Evolutionary conservation across 345 rosid species (phyloP), one percentile per base, ranked within the genome.

Genomic region (Arabidopsis arenosa): DNA sequence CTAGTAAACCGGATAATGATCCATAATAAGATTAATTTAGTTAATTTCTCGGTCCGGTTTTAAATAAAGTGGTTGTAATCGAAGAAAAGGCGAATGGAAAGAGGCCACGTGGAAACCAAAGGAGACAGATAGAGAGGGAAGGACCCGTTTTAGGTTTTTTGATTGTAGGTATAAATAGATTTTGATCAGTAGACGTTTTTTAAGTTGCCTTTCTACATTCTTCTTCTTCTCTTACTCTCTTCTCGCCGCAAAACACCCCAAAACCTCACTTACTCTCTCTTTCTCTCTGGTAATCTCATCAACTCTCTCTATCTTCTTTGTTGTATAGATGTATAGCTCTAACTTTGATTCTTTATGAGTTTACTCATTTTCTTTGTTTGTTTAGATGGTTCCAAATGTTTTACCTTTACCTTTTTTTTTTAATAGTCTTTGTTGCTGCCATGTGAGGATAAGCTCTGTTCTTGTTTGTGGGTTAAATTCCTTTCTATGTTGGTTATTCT

Each of bases 191-290:
- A 5, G 54, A 2, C 70, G 70, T 76, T 75, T 75, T 40, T 33
- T 33, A 61, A 68, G 70, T 77, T 77, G 60, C 61, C 72, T 44
- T 74, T 69, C 71, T 88, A 87, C 87, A 85, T 83, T 58, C 80
- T 33, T 56, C 39, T 51, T 37, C 21, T 66, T 65, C 47, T 64
- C 30, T 28, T 55, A 56, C 73, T 68, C 68, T 35, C 83, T 76
- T 74, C 70, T 53, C 76, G 68, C 60, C 79, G 64, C 81, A 63
- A 74, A 56, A 23, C 45, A 12, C 58, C 11, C 36, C 40, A 1
- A 54, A 53, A 41, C 55, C 62, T 49, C 74, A 15, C 23, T 58
- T 18, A 14, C 21, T 63, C 45, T 15, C 39, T 56, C 18, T 48
- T 17, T 44, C 54, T 44, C 54, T 45, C 54, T 30, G 80, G 80